Percentiles rank a stretch among this genome's conserved stretches.
These are phyloP conservation scores for Argentina anserina DNA, from an alignment of 306 rosid species.

Conservation along the genomic window DNA sequence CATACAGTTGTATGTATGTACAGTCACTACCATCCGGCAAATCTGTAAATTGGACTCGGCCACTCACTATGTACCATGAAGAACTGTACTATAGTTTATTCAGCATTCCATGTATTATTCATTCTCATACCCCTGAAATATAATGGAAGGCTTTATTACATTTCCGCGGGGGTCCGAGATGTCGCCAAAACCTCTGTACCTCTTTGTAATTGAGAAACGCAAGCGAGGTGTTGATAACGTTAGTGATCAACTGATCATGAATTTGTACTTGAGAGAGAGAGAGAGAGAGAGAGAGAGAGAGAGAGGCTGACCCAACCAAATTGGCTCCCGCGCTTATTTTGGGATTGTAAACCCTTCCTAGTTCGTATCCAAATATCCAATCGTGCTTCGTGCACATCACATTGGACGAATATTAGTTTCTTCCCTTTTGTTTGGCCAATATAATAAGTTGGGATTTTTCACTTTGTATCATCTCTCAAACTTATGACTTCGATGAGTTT, in stretches of 20 bases:
- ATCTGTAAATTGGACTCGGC: background rate
- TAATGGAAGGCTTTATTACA: background rate
- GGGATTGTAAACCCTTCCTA: background rate
- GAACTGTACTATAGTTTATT: background rate
- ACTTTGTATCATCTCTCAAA: background rate
- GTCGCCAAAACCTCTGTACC: background rate
- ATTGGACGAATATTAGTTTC: background rate
- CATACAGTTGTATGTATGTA: background rate
- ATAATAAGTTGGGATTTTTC: no score
- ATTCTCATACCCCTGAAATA: background rate
- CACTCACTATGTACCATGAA: background rate
- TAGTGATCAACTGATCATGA: background rate
- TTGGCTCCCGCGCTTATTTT: background rate
- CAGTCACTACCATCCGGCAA: background rate
- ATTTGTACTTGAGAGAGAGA: background rate
- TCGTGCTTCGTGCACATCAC: conserved; percentile 9
- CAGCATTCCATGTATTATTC: background rate
- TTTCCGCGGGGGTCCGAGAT: background rate
- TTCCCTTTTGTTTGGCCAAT: background rate
- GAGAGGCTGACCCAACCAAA: background rate
- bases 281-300: no score
- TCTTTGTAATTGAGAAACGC: background rate
- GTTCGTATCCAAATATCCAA: no score
- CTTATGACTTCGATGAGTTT: background rate
- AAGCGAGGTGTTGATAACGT: background rate